Base-by-base conservation (phyloP, 1,284 basidiomycete species). In the Erythrobasidium hasegawianum region DNA sequence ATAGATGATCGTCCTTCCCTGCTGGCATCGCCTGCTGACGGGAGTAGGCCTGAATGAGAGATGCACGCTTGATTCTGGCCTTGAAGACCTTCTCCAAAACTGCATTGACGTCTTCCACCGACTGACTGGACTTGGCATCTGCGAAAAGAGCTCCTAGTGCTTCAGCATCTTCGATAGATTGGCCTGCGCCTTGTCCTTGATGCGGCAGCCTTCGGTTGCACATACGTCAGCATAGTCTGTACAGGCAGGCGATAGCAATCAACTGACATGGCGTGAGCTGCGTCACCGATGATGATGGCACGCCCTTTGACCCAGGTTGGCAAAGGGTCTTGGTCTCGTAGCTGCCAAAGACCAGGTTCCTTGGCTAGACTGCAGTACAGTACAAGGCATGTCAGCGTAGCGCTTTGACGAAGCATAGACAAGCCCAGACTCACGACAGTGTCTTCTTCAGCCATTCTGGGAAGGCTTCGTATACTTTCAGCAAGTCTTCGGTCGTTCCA, bases 231-330 rank as follows among this genome's bases (percentile, higher is more conserved):
- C 33, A 33, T 11, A 33, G 4, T 11, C 11, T 33, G 4, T 11
- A 33, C 33, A 33, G 11, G 5, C 11, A n/a, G n/a, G 4, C 33
- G 33, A 33, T 4, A 11, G 11, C 5, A 33, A 11, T 33, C 11
- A 11, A 33, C 33, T 33, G 4, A 33, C 33, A 33, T 75, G 26
- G 75, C 71, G 50, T 76, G 76, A 0, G 74, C 75, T 1, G 76
- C 76, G 57, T 77, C 76, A 18, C 76, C 76, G 52, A 77, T 70
- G 50, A 77, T 62, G 24, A 77, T 72, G 3, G 72, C 67, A 1
- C 69, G 60, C 9, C 71, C 72, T 24, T 72, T 72, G 9, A 69
- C 62, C 76, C 76, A 77, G 16, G 59, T 52, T 7, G 64, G 54
- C 11, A 75, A 57, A 0, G 76, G 73, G 45, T 75, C 72, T 40